A percentile compares a stretch with the other conserved stretches of the same genome.
Conservation (phyloP, 805 yeast species). For the Teunomyces gatunensis region DNA sequence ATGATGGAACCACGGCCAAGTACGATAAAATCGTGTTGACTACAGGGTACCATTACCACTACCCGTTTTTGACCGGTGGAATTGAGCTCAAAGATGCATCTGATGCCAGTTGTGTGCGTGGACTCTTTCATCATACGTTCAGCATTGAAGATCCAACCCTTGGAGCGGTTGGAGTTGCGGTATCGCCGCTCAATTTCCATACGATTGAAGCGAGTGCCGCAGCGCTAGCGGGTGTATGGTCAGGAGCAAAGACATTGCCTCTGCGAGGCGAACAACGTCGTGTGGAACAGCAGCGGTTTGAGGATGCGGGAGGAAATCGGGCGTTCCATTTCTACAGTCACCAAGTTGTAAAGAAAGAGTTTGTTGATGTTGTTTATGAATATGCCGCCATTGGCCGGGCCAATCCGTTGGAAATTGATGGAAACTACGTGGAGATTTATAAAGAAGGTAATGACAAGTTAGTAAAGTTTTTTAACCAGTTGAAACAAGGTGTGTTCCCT, state of each 20-base stretch:
- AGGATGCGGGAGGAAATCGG: conserved; percentile 5
- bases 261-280: conserved; percentile 33
- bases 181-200: conserved; percentile 46
- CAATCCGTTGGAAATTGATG: conserved; percentile 4
- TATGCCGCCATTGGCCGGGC: conserved; percentile 7
- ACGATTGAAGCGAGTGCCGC: conserved; percentile 51
- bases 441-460: conserved; percentile 6
- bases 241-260: conserved; percentile 40
- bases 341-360: conserved; percentile 6
- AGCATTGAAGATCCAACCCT: conserved; percentile 42
- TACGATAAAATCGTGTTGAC: conserved; percentile 19
- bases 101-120: conserved; percentile 4
- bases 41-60: conserved; percentile 38
- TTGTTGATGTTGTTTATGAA: background rate
- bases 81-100: background rate
- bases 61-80: conserved; percentile 26
- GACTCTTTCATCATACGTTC: conserved; percentile 27
- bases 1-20: conserved; percentile 16
- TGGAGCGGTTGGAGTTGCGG: conserved; percentile 39
- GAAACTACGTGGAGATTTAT: background rate
- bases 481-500: background rate
- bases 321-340: conserved; percentile 35
- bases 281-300: conserved; percentile 25
- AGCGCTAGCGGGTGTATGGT: conserved; percentile 60
- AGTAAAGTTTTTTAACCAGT: conserved; percentile 5